Conservation (phyloP, 2,329 filamentous ascomycete species). For the Penicillium sp. region DNA sequence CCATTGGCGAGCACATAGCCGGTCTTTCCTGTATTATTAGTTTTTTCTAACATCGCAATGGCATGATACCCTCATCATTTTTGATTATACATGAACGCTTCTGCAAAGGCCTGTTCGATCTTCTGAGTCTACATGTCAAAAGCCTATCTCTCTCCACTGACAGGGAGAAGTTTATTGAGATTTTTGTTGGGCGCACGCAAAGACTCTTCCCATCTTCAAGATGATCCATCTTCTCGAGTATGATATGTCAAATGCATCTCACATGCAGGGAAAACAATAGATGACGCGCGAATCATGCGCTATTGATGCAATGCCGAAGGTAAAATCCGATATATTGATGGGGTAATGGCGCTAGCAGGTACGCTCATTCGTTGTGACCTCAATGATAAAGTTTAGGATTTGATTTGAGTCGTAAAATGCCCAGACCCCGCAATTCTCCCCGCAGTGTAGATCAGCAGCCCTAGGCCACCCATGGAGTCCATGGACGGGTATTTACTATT, state of each 20-base stretch:
- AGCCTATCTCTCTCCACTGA: too few species aligned
- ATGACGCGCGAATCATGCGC: not conserved
- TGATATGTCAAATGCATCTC: not conserved
- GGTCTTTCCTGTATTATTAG: conserved; percentile 7
- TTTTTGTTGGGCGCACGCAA: too few species aligned
- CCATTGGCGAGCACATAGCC: conserved; percentile 10
- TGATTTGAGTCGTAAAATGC: not conserved
- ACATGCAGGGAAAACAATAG: not conserved
- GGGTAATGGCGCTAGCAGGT: not conserved
- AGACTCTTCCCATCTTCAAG: too few species aligned
- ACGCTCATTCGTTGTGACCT: not conserved
- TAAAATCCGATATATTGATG: not conserved
- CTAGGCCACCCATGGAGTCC: too few species aligned
- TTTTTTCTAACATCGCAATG: conserved; percentile 11
- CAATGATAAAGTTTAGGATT: not conserved
- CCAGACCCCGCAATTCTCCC: not conserved
- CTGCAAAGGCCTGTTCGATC: not conserved
- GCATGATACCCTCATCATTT: conserved; percentile 8
- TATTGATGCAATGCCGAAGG: not conserved
- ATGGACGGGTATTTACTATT: too few species aligned
- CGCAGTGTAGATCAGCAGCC: not conserved
- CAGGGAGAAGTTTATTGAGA: too few species aligned
- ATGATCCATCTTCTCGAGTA: too few species aligned
- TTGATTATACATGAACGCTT: not conserved
- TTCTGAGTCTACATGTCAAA: too few species aligned